Evolutionary conservation across 140 eudicot species (phyloP).

Genomic region (Senecio squalidus): DNA sequence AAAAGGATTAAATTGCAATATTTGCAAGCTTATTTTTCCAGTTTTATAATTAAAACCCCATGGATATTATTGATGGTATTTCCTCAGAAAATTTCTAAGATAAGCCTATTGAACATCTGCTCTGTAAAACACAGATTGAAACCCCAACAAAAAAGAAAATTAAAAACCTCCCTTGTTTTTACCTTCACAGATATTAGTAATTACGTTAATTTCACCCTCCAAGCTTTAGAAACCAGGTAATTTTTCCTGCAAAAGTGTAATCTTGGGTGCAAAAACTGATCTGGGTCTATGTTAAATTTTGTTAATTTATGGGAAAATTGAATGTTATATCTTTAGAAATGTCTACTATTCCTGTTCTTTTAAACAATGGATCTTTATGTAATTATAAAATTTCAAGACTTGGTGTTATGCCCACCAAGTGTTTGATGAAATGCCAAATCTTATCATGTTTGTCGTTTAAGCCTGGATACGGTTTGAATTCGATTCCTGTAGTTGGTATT

Average conservation of each 20-base stretch:
- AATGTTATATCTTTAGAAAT: constrained; percentile 27
- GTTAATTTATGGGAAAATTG: constrained; percentile 25
- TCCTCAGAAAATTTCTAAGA: constrained; percentile 14
- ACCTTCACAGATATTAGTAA: constrained; percentile 7
- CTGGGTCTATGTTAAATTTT: constrained; percentile 14
- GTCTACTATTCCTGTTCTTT: constrained; percentile 56
- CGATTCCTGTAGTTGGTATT: constrained; percentile 32
- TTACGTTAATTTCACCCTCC: too few relatives aligned
- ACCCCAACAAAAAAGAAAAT: constrained; percentile 2
- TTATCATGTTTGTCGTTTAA: constrained; percentile 31
- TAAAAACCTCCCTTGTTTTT: background rate
- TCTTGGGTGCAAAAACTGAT: constrained; percentile 8
- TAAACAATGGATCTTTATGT: constrained; percentile 38
- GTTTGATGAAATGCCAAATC: constrained; percentile 29
- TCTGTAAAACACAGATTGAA: constrained; percentile 11
- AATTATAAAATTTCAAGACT: constrained; percentile 31
- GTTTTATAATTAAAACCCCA: background rate
- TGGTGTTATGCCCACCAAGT: constrained; percentile 29
- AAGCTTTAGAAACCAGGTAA: constrained; percentile 19
- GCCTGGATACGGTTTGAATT: constrained; percentile 20
- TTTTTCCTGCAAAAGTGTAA: constrained; percentile 1
- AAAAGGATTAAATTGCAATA: background rate
- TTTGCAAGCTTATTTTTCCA: background rate
- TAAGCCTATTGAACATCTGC: constrained; percentile 25
- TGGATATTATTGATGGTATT: constrained; percentile 21